These are phyloP conservation scores for Hemileccinum impolitum DNA, from an alignment of 768 basidiomycete genomes.

Conservation along the genomic window DNA sequence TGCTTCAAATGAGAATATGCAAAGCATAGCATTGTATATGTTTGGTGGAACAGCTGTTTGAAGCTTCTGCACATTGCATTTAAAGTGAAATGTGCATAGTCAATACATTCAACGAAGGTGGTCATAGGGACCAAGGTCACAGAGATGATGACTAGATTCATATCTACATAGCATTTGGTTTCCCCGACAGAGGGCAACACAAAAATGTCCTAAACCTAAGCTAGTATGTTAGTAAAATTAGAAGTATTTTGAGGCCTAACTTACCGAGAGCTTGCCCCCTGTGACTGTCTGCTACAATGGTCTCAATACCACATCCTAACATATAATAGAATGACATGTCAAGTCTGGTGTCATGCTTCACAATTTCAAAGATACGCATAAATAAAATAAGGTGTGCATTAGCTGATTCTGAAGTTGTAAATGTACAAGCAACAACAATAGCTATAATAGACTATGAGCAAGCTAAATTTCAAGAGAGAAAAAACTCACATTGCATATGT, in stretches of 20 bases:
- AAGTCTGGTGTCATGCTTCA: neutral
- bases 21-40: neutral
- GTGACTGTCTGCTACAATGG: conserved; percentile 6
- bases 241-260: neutral
- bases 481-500: neutral
- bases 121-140: neutral
- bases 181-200: neutral
- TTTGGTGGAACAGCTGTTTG: neutral
- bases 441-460: neutral
- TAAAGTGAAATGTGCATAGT: neutral
- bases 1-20: conserved; percentile 4
- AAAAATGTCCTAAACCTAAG: neutral
- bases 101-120: neutral
- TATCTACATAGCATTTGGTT: neutral
- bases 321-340: neutral
- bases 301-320: neutral
- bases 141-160: neutral
- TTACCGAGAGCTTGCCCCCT: conserved; percentile 2
- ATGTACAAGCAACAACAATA: neutral
- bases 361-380: conserved; percentile 5
- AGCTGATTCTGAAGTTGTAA: neutral
- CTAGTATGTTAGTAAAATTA: neutral
- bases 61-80: neutral
- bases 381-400: conserved; percentile 1
- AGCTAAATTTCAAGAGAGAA: neutral